Percentiles rank a stretch among this genome's conserved stretches.
Conservation (phyloP, 1,284 basidiomycete genomes). For the Hortiboletus rubellus region DNA sequence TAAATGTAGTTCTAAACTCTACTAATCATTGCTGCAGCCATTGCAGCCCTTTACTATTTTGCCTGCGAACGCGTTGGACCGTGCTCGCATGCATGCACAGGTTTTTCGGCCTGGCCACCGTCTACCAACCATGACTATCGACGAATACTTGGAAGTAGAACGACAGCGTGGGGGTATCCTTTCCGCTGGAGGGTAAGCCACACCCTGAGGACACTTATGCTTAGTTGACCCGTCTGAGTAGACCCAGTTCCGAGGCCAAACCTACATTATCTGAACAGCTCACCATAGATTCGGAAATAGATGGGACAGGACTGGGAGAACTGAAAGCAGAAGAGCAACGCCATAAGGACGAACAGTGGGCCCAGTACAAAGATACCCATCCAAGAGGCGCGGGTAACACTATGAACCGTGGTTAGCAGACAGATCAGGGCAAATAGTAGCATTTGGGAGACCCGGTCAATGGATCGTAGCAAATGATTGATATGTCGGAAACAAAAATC, state of each 20-base stretch:
- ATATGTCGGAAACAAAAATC: conserved; percentile 21
- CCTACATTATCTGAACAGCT: conserved; percentile 80
- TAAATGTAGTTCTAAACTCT: neutral
- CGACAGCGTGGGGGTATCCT: conserved; percentile 83
- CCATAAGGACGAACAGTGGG: conserved; percentile 86
- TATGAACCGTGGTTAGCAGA: conserved; percentile 83
- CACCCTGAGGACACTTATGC: neutral
- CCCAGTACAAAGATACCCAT: conserved; percentile 77
- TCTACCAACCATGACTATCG: conserved; percentile 94
- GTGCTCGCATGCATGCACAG: conserved; percentile 69
- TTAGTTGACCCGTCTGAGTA: conserved; percentile 33
- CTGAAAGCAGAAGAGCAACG: conserved; percentile 77
- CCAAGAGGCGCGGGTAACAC: conserved; percentile 88
- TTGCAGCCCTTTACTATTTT: conserved; percentile 89
- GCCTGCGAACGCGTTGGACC: conserved; percentile 66
- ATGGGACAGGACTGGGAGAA: conserved; percentile 73
- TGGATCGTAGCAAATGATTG: conserved; percentile 15
- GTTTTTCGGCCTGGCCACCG: conserved; percentile 89
- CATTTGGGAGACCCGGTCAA: conserved; percentile 6
- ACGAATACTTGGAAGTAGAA: conserved; percentile 93
- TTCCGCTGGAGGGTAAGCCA: conserved; percentile 77
- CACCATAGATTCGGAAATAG: conserved; percentile 76
- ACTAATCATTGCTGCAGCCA: conserved; percentile 47
- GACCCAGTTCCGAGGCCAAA: conserved; percentile 64
- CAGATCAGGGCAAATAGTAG: conserved; percentile 5